phyloP scores from a whole-genome alignment of 2,329 filamentous ascomycete genomes.

The Alternaria tenuissima region DNA sequence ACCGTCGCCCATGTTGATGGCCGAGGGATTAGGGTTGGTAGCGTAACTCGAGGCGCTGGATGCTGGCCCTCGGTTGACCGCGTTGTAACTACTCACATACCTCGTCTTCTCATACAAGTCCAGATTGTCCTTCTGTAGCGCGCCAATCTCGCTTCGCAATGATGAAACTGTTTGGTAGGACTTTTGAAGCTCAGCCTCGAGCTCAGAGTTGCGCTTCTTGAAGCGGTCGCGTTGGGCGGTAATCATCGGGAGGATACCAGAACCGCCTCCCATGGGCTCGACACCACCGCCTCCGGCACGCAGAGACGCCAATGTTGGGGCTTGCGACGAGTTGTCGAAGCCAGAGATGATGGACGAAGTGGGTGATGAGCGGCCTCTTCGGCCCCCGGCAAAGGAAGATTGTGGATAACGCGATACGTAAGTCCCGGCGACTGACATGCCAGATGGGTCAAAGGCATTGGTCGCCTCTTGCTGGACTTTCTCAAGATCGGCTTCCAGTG shows the following conservation, averaged over 20 bases:
- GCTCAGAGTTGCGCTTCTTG: conserved; percentile 91
- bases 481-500: conserved; percentile 89
- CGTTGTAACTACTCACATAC: conserved; percentile 93
- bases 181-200: conserved; percentile 89
- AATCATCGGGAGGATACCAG: conserved; percentile 95
- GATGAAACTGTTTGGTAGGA: conserved; percentile 82
- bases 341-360: conserved; percentile 98
- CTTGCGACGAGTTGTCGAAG: conserved; percentile 66
- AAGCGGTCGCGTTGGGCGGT: conserved; percentile 97
- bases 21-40: conserved; percentile 76
- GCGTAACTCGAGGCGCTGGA: conserved; percentile 70
- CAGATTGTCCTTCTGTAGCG: conserved; percentile 94
- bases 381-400: conserved; percentile 60
- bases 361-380: conserved; percentile 79
- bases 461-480: conserved; percentile 85
- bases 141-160: conserved; percentile 87
- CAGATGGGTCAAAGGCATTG: conserved; percentile 82
- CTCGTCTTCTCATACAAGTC: conserved; percentile 97
- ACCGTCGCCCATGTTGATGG: conserved; percentile 63
- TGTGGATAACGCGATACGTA: conserved; percentile 82
- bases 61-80: conserved; percentile 70
- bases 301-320: conserved; percentile 63
- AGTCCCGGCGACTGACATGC: conserved; percentile 91
- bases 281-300: conserved; percentile 63
- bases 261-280: conserved; percentile 75